These are phyloP conservation scores for Neurospora sp. DNA, from an alignment of 495 filamentous ascomycete genomes.

Conservation along the genomic window DNA sequence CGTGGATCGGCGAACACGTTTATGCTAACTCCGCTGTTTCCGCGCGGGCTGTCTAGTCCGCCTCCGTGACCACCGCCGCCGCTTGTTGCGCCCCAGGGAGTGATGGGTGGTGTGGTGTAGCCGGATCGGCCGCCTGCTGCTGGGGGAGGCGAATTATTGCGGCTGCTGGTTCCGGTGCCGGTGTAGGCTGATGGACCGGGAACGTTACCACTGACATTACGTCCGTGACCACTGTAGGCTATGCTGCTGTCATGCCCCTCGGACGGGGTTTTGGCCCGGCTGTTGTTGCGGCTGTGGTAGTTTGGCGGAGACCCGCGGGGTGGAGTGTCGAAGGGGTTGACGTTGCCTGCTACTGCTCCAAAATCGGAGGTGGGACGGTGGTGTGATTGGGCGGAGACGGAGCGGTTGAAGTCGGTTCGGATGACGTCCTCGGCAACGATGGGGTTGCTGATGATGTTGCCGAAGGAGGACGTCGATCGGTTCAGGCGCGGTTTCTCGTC, in stretches of 20 bases:
- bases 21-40: slow-evolving; percentile 55
- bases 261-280: background rate
- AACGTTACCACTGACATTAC: background rate
- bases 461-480: slow-evolving; percentile 36
- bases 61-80: background rate
- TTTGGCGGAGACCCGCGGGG: slow-evolving; percentile 13
- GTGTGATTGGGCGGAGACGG: background rate
- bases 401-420: slow-evolving; percentile 28
- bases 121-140: background rate
- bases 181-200: background rate
- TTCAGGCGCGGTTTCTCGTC: background rate
- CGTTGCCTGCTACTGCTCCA: slow-evolving; percentile 1
- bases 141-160: background rate
- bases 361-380: background rate
- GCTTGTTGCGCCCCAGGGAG: slow-evolving; percentile 1
- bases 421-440: slow-evolving; percentile 26
- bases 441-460: slow-evolving; percentile 35
- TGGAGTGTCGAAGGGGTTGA: slow-evolving; percentile 18
- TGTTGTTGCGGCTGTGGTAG: background rate
- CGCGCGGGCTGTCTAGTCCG: slow-evolving; percentile 18
- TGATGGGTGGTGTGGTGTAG: background rate
- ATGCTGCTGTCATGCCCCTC: background rate
- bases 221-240: background rate
- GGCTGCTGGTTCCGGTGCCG: background rate
- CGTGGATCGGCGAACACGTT: slow-evolving; percentile 58